phyloP scores from a whole-genome alignment of 2,329 filamentous ascomycete genomes.

The Cercospora sp. region DNA sequence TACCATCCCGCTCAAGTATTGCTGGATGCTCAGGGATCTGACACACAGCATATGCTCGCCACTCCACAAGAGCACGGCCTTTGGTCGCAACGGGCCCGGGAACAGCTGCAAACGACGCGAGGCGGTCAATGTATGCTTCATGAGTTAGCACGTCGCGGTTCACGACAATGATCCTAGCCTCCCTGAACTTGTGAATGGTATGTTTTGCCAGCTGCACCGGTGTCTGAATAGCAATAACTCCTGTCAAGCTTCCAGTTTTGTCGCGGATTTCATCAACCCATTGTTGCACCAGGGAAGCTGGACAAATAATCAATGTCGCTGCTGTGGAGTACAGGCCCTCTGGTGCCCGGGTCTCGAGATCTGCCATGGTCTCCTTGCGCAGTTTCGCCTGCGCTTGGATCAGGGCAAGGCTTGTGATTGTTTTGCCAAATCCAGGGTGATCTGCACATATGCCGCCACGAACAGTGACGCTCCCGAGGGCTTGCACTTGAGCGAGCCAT shows the following conservation, averaged over 20 bases:
- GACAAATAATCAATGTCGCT: conserved; percentile 62
- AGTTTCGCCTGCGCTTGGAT: conserved; percentile 50
- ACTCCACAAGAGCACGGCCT: conserved; percentile 52
- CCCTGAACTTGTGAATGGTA: conserved; percentile 48
- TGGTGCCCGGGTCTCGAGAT: conserved; percentile 12
- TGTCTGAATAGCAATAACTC: conserved; percentile 48
- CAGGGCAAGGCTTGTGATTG: conserved; percentile 59
- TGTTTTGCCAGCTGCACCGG: conserved; percentile 43
- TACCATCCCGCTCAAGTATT: conserved; percentile 37
- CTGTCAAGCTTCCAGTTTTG: conserved; percentile 42
- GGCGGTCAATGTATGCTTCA: conserved; percentile 49
- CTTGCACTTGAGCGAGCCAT: conserved; percentile 60
- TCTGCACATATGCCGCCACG: conserved; percentile 64
- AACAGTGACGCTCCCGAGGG: conserved; percentile 44
- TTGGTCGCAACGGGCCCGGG: conserved; percentile 19
- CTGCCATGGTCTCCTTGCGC: conserved; percentile 1
- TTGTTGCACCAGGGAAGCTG: conserved; percentile 56
- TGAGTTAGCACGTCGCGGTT: conserved; percentile 53
- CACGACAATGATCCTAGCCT: conserved; percentile 57
- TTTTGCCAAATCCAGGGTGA: conserved; percentile 67
- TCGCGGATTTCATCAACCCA: conserved; percentile 59
- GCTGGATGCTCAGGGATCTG: conserved; percentile 47
- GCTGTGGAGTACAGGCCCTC: conserved; percentile 47
- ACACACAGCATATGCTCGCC: conserved; percentile 51
- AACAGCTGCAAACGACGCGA: conserved; percentile 44